Evolutionary conservation across 306 rosid genomes (phyloP).

Genomic region (Luffa acutangula): DNA sequence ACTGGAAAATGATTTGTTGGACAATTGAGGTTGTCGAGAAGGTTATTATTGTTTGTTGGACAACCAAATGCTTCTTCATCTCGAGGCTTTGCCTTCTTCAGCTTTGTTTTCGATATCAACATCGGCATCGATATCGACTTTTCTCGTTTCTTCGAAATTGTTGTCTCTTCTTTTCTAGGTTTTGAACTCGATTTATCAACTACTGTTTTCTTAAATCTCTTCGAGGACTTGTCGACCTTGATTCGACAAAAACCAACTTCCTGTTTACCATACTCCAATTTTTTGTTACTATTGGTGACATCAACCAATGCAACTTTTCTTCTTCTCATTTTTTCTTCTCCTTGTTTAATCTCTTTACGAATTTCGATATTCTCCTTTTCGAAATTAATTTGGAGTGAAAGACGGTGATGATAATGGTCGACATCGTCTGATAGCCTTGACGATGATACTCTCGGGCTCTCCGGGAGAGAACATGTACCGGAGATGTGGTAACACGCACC

Average conservation of each 20-base stretch:
- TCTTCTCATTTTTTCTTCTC: background rate
- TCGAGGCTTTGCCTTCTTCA: background rate
- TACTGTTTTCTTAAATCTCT: background rate
- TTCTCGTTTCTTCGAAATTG: background rate
- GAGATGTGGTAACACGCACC: conserved; percentile 44
- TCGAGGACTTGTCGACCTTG: background rate
- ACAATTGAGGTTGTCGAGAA: background rate
- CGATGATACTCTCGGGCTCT: background rate
- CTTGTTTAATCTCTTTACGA: background rate
- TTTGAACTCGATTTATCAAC: background rate
- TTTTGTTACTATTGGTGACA: background rate
- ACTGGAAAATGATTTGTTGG: conserved; percentile 20
- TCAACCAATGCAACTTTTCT: background rate
- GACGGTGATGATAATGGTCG: background rate
- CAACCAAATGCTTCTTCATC: conserved; percentile 18
- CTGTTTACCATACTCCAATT: too few relatives aligned
- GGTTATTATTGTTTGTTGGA: background rate
- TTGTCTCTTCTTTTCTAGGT: background rate
- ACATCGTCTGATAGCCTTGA: background rate
- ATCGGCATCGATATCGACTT: background rate
- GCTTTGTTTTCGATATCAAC: background rate
- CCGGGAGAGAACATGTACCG: background rate
- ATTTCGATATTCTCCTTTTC: background rate
- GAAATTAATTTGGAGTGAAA: background rate
- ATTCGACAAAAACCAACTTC: background rate